Conservation (phyloP, 106 monocot genomes). For the Vanilla planifolia region DNA sequence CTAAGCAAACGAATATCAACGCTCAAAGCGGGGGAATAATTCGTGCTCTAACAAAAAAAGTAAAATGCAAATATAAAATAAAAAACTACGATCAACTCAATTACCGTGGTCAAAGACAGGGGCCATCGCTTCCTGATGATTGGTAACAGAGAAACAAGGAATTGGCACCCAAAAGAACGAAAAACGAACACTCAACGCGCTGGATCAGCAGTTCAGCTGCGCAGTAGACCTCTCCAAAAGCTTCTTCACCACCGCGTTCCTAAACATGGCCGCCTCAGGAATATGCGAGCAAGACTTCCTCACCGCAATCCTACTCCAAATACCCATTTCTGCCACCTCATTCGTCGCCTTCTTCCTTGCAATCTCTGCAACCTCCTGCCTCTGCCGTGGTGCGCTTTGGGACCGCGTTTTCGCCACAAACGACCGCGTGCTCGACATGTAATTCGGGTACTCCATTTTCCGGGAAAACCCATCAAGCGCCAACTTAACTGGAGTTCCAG, state of each 20-base stretch:
- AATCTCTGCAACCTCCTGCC: constrained; percentile 42
- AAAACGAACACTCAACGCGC: no score
- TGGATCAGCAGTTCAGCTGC: background rate
- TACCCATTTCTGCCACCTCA: background rate
- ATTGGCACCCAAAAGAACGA: no score
- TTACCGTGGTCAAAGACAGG: no score
- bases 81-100: no score
- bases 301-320: background rate
- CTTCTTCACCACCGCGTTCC: constrained; percentile 1
- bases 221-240: background rate
- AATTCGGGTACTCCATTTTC: constrained; percentile 32
- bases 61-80: no score
- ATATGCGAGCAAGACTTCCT: constrained; percentile 2
- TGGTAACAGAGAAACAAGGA: no score
- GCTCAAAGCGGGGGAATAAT: no score
- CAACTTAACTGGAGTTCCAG: constrained; percentile 50
- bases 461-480: background rate
- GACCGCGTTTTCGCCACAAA: constrained; percentile 85
- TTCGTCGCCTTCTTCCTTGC: constrained; percentile 18
- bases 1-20: no score
- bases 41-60: no score
- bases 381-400: constrained; percentile 87
- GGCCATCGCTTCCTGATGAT: no score
- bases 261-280: background rate
- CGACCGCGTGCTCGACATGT: constrained; percentile 87